Evolutionary conservation across 2,329 filamentous ascomycete genomes (phyloP), one percentile per base, ranked within the genome.

Genomic region (Neurospora sp.): DNA sequence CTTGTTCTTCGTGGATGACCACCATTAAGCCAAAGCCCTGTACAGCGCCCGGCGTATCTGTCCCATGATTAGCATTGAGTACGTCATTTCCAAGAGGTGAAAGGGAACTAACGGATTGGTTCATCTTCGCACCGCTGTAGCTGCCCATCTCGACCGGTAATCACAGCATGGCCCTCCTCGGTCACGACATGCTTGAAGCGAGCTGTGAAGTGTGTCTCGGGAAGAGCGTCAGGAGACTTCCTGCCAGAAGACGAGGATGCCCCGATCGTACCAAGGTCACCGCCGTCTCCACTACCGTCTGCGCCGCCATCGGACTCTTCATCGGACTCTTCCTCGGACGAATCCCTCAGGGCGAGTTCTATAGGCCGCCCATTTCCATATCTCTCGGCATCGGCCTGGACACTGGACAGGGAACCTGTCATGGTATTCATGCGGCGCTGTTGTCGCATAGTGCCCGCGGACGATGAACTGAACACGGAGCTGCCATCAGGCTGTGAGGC

Each of bases 91-190:
- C 4, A 28, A 28, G 2, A 57, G 17, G 19, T 6, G 23, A 62
- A 10, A 10, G 28, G 52, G 52, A n/a, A 62, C 52, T 62, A 33
- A 62, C 52, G 92, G 36, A 97, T 97, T 0, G 93, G 93, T 76
- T 97, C 93, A 76, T 97, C 93, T 78, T 97, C 93, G 76, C 93
- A 97, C 68, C 88, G 86, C 77, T 96, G 91, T 65, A 96, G 81
- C 0, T 85, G 87, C 1, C 88, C 90, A 68, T 92, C 89, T 69
- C 91, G 86, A 6, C 93, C 93, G 0, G 92, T 96, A 69, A 97
- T 92, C 38, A 97, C 87, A 36, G 91, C 88, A 80, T 97, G 92
- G 0, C 93, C 93, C 17, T 89, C 91, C 2, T 91, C 88, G 0
- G 91, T 93, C 36, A 90, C 82, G 4, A 91, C 83, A 76, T 97